Conservation (phyloP, 2,329 filamentous ascomycete species). For the Aspergillus caelatus region DNA sequence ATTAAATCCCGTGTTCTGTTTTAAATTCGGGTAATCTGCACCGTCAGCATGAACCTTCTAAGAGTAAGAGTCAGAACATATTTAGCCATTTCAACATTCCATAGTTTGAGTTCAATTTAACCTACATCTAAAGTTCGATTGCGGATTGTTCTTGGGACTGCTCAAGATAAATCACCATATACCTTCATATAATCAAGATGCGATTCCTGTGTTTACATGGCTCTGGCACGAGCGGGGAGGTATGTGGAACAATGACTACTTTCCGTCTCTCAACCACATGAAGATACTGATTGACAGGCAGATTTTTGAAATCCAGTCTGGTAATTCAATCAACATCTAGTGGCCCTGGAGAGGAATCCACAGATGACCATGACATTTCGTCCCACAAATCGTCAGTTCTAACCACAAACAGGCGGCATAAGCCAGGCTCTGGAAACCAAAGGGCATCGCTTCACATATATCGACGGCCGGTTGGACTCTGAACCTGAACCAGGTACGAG, state of each 20-base stretch:
- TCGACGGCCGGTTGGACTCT: slow-evolving; percentile 30
- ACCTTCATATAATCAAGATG: slow-evolving; percentile 20
- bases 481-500: slow-evolving; percentile 31
- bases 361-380: background rate
- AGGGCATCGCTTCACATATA: slow-evolving; percentile 33
- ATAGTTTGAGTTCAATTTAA: background rate
- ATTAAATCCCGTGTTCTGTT: background rate
- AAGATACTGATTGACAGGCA: background rate
- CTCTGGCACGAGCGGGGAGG: slow-evolving; percentile 34
- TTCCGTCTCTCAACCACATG: background rate
- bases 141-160: background rate
- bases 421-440: slow-evolving; percentile 28
- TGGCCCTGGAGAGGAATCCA: background rate
- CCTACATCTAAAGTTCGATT: background rate
- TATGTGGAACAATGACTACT: slow-evolving; percentile 17
- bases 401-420: slow-evolving; percentile 30
- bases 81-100: background rate
- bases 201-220: slow-evolving; percentile 38
- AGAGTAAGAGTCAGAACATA: background rate
- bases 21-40: background rate
- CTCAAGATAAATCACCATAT: background rate
- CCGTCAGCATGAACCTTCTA: background rate
- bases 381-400: background rate
- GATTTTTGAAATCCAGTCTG: slow-evolving; percentile 40
- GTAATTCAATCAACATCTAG: slow-evolving; percentile 13